Evolutionary conservation across 768 basidiomycete genomes (phyloP), one percentile per base, ranked within the genome.

Genomic region (Lentinula guzmanii): DNA sequence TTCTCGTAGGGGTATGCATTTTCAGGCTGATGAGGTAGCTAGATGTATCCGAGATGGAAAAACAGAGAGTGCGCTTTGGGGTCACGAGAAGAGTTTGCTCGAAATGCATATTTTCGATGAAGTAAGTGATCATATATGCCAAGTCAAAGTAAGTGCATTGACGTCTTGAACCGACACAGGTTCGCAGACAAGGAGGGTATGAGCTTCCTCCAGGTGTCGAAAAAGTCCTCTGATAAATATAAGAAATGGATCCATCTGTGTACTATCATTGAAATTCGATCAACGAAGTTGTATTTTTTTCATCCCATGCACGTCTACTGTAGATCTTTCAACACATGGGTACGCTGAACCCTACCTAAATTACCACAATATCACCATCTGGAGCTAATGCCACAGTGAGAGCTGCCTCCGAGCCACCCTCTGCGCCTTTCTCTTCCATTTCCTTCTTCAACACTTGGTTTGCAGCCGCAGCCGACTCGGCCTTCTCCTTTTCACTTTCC

Each of bases 1-100:
- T 33, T 5, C 18, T 13, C 1, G 10, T 34, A 77, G 76, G 37
- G 93, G 92, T 7, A 91, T 84, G 88, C 84, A 91, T 71, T 95
- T 87, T 72, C 83, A 95, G 72, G 92, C 93, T 3, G 93, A 95
- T 67, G 92, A 95, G 62, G 91, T 93, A 10, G 93, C 90, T 16
- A 74, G 90, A 52, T 91, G 89, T 68, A 76, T 93, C 21, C 73
- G 85, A 42, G 87, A 87, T 57, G 88, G 88, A 2, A 90, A 87
- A 77, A 74, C 75, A 28, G 86, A 94, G 73, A 92, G 91, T 67
- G 77, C 77, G 4, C 66, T 85, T 35, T 93, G 92, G 90, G 81
- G 86, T 1, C 88, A 88, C 65, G 83, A 86, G 46, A 93, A 93
- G 76, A 93, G 89, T 68, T 67, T 90, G 66, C 66, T 94, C 63